These are phyloP conservation scores for Prunella vulgaris DNA, from an alignment of 257 asterid species.

Conservation along the genomic window DNA sequence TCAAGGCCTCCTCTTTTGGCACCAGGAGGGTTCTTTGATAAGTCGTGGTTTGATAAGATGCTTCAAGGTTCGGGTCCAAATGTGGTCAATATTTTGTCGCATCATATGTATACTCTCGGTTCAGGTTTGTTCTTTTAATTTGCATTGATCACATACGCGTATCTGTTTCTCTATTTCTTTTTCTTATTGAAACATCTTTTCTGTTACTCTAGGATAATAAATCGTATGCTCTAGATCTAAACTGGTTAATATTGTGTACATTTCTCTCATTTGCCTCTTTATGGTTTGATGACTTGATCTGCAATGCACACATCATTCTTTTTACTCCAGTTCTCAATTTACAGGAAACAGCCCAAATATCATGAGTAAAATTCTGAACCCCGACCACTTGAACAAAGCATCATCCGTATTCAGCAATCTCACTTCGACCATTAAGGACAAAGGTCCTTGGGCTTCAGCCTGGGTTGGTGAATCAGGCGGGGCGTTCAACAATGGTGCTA, in stretches of 20 bases:
- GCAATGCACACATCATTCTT: background rate
- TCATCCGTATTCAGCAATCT: slow-evolving; percentile 42
- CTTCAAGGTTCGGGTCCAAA: slow-evolving; percentile 69
- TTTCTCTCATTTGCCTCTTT: too few relatives aligned
- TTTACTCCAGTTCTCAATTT: background rate
- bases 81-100: slow-evolving; percentile 53
- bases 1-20: slow-evolving; percentile 57
- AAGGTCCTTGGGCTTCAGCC: slow-evolving; percentile 83
- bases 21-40: slow-evolving; percentile 95
- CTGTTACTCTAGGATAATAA: background rate
- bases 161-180: background rate
- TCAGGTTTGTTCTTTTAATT: slow-evolving; percentile 46
- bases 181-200: background rate
- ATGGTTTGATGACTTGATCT: background rate
- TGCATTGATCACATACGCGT: background rate
- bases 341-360: slow-evolving; percentile 70
- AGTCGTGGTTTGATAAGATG: slow-evolving; percentile 62
- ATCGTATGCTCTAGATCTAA: too few relatives aligned
- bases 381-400: slow-evolving; percentile 52
- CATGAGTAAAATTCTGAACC: slow-evolving; percentile 58
- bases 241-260: too few relatives aligned
- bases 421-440: slow-evolving; percentile 40
- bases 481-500: slow-evolving; percentile 74
- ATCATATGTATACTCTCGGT: slow-evolving; percentile 85
- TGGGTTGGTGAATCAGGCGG: slow-evolving; percentile 99